Evolutionary conservation across 1,139 yeast species (phyloP), one percentile per base, ranked within the genome.

Genomic region (Saccharomyces pastorianus): DNA sequence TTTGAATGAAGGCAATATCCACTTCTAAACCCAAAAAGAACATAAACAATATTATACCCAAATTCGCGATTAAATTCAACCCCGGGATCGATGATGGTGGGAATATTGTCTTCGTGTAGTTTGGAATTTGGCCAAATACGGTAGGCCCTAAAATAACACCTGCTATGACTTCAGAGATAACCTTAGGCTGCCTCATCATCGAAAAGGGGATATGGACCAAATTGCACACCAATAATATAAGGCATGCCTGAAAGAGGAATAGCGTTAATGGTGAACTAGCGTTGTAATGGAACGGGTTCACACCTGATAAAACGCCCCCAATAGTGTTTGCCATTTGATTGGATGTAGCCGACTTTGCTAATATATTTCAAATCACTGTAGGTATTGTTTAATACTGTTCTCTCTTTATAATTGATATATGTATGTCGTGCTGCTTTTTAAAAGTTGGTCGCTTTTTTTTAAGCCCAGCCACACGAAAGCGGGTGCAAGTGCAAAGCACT

Each of bases 1-100:
- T 82, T 60, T 74, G 78, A 57, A 86, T 80, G 63, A 84, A 85
- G 26, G 73, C 73, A 31, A 84, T 70, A 63, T 87, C 95, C 41
- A 86, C 91, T 68, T 87, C 95, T 62, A 87, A 71, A 0, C 95
- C 95, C 53, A 87, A 82, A 60, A 86, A 80, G 66, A 87, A 87
- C 68, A 87, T 76, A 63, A 86, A 83, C 53, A 87, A 73, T 48
- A 86, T 83, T 57, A 87, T 81, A 5, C 95, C 95, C 44, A 85
- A 64, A 61, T 85, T 86, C 28, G 95, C 88, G 38, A 84, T 79
- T 44, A 85, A 71, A 4, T 84, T 81, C 54, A 86, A 71, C 2
- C 85, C 84, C 0, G 88, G 82, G 29, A 82, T 77, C 1, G 89
- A 82, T 0, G 67, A 81, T 0, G 71, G 49, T 0, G 93, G 89